Conservation (phyloP, 441 rosid genomes). For the Sinapis alba region DNA sequence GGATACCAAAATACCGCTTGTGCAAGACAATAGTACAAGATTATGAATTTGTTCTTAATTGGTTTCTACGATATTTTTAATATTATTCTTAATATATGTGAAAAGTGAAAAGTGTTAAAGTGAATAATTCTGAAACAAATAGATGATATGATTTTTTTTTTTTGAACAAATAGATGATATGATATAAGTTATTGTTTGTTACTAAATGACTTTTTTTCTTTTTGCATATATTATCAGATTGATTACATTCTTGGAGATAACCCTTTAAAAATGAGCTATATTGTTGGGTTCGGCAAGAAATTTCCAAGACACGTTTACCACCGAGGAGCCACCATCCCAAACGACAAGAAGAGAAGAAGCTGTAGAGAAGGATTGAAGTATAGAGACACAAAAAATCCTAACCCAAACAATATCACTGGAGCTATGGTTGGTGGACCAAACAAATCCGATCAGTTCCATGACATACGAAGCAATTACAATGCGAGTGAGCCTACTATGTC, state of each 20-base stretch:
- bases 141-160: background rate
- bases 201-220: background rate
- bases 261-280: constrained; percentile 82
- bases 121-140: background rate
- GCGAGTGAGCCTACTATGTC: constrained; percentile 81
- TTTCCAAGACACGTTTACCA: constrained; percentile 79
- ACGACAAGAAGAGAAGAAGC: constrained; percentile 52
- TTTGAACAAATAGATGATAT: too few species aligned
- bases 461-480: constrained; percentile 53
- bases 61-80: background rate
- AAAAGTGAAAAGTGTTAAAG: background rate
- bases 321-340: constrained; percentile 81
- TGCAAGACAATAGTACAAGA: background rate
- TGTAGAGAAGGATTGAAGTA: constrained; percentile 78
- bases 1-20: background rate
- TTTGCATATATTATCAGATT: constrained; percentile 42
- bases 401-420: constrained; percentile 78
- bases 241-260: constrained; percentile 80
- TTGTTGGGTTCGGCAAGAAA: constrained; percentile 73
- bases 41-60: background rate
- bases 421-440: constrained; percentile 95
- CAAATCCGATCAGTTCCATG: constrained; percentile 59
- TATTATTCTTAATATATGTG: background rate
- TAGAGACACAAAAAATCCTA: constrained; percentile 57
- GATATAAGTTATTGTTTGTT: background rate